Evolutionary conservation across 257 asterid species (phyloP), one percentile per base, ranked within the genome.

Genomic region (Leptodermis oblonga): DNA sequence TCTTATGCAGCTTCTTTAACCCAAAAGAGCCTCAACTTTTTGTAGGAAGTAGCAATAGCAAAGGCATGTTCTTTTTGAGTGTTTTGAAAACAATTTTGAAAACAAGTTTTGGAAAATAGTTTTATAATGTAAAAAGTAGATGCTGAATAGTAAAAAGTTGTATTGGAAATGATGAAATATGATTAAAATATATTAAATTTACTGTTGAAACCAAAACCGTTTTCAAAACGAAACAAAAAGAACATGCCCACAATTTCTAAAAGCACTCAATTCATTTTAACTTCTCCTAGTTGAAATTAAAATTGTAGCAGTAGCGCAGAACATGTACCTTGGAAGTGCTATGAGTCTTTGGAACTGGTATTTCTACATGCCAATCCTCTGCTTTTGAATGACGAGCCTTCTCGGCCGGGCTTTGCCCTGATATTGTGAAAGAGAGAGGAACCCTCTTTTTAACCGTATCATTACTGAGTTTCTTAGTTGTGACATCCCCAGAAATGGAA

Each of bases 291-390:
- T n/a, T n/a, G n/a, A n/a, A n/a, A n/a, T n/a, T n/a, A n/a, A n/a
- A n/a, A n/a, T n/a, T n/a, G n/a, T n/a, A n/a, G n/a, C n/a, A n/a
- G n/a, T n/a, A n/a, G n/a, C n/a, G n/a, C n/a, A n/a, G n/a, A n/a
- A n/a, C n/a, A n/a, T n/a, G n/a, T n/a, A n/a, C n/a, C n/a, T n/a
- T 61, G 41, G 87, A 72, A 67, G 72, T 66, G 67, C 74, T 79
- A 36, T 63, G 85, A 68, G 63, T 71, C 78, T 81, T 88, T 53
- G 97, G 98, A 77, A 90, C 75, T 68, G 94, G 90, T 75, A 87
- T 82, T 72, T 92, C 97, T 73, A 92, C 78, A 72, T 76, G 85
- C 97, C 96, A 90, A 70, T 88, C 90, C 76, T 68, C 82, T 76
- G 85, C 74, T 70, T 74, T 86, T 22, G 95, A 80, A 59, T 76